A percentile compares a stretch with the other conserved stretches of the same genome.
Evolutionary conservation across 495 filamentous ascomycete species (phyloP).

Genomic region (Patellaria atrata): DNA sequence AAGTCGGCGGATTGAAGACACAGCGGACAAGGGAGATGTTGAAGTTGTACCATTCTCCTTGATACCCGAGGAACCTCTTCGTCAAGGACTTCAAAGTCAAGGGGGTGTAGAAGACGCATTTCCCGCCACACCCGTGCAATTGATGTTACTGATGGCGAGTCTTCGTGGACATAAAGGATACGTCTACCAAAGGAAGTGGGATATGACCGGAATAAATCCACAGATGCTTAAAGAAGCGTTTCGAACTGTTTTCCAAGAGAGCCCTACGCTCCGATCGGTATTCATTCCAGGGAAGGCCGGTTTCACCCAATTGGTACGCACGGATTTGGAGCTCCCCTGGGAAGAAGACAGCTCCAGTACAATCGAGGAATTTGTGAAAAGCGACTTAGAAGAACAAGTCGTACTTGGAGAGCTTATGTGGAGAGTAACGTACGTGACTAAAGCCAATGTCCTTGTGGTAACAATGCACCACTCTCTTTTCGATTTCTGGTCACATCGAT

Average conservation of each 20-base stretch:
- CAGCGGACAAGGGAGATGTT: background rate
- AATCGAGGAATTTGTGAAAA: background rate
- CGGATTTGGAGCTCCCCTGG: conserved; percentile 1
- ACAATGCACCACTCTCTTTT: conserved; percentile 16
- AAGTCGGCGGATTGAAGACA: background rate
- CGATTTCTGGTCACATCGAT: conserved; percentile 13
- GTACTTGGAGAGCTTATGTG: background rate
- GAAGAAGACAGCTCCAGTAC: background rate
- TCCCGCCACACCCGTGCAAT: conserved; percentile 3
- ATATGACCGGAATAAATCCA: background rate
- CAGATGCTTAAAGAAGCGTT: background rate
- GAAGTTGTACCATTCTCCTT: conserved; percentile 1
- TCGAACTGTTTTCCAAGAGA: background rate
- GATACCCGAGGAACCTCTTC: background rate
- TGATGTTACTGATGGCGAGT: background rate
- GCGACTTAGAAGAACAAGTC: background rate
- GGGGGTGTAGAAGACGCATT: conserved; percentile 1
- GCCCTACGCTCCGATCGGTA: background rate
- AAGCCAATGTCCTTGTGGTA: conserved; percentile 5
- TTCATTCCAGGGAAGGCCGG: background rate
- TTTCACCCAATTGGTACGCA: background rate
- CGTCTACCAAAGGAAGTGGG: background rate
- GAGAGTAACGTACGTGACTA: conserved; percentile 3
- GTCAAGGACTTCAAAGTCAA: background rate
- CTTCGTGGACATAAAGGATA: background rate